A percentile compares a stretch with the other conserved stretches of the same genome.
phyloP scores from a whole-genome alignment of 192 early-diverging fungal genomes.

The Umbelopsis sp. region DNA sequence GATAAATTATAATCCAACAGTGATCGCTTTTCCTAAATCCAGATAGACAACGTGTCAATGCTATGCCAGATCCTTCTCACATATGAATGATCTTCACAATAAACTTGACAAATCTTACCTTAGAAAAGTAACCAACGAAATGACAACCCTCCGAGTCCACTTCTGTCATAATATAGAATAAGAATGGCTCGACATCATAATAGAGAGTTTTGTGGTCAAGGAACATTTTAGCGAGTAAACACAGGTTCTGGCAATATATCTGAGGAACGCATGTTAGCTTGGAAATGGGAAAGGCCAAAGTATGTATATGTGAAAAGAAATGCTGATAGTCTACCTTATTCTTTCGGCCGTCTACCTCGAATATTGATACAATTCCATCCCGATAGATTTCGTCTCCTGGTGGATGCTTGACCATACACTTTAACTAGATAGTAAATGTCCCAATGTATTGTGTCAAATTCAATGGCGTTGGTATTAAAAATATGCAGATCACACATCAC shows the following conservation, averaged over 20 bases:
- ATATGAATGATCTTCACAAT: too few species aligned
- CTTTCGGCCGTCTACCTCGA: conserved; percentile 96
- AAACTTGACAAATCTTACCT: too few species aligned
- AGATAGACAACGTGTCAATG: not conserved
- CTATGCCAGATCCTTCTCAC: too few species aligned
- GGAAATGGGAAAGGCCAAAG: not conserved
- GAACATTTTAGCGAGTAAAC: conserved; percentile 95
- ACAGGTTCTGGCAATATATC: conserved; percentile 97
- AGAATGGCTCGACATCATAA: conserved; percentile 96
- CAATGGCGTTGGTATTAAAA: too few species aligned
- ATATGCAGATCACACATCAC: not conserved
- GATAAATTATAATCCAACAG: conserved; percentile 85
- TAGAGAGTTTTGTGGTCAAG: conserved; percentile 97
- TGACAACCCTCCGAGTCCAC: conserved; percentile 74
- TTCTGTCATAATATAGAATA: conserved; percentile 97
- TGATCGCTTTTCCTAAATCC: conserved; percentile 75
- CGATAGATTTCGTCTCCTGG: conserved; percentile 98
- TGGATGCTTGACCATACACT: conserved; percentile 79
- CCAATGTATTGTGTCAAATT: not conserved
- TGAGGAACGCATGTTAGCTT: conserved; percentile 25
- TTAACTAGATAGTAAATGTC: conserved; percentile 41
- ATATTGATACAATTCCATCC: conserved; percentile 84
- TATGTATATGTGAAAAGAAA: too few species aligned
- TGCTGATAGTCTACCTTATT: conserved; percentile 66
- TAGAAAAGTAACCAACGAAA: conserved; percentile 98